Conservation (phyloP, 106 monocot genomes). For the Phalaenopsis equestris region DNA sequence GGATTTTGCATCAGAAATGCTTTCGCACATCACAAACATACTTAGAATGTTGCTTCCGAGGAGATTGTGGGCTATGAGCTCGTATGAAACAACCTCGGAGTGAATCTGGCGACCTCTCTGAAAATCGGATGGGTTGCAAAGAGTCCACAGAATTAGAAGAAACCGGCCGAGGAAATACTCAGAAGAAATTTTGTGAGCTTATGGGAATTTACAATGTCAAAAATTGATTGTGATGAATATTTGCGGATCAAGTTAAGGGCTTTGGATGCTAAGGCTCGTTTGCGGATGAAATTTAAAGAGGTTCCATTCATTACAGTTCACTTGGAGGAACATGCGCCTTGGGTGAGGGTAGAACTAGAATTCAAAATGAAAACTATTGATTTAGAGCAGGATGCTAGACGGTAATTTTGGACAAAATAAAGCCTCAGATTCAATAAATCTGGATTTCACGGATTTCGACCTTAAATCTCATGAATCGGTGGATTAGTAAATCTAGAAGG, state of each 20-base stretch:
- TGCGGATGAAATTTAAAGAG: neutral
- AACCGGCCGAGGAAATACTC: constrained; percentile 7
- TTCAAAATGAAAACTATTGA: neutral
- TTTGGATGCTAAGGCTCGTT: neutral
- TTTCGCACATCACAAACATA: constrained; percentile 60
- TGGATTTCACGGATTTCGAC: no score
- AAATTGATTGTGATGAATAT: constrained; percentile 5
- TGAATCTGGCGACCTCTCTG: constrained; percentile 40
- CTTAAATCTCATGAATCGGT: no score
- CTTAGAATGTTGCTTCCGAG: constrained; percentile 36
- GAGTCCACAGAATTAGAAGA: constrained; percentile 16
- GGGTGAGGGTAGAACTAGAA: neutral
- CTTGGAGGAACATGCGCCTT: neutral
- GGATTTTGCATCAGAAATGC: constrained; percentile 47
- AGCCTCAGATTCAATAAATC: no score
- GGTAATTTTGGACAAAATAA: no score
- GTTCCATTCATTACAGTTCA: constrained; percentile 3
- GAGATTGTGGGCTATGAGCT: constrained; percentile 5
- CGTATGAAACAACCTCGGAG: constrained; percentile 35
- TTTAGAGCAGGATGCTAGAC: no score
- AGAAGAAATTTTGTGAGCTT: neutral
- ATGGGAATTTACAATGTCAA: neutral
- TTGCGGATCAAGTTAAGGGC: neutral
- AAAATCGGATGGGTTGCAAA: constrained; percentile 22
- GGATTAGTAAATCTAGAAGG: no score